Evolutionary conservation across 2,329 filamentous ascomycete genomes (phyloP).

Genomic region (Elsinoe arachidis): DNA sequence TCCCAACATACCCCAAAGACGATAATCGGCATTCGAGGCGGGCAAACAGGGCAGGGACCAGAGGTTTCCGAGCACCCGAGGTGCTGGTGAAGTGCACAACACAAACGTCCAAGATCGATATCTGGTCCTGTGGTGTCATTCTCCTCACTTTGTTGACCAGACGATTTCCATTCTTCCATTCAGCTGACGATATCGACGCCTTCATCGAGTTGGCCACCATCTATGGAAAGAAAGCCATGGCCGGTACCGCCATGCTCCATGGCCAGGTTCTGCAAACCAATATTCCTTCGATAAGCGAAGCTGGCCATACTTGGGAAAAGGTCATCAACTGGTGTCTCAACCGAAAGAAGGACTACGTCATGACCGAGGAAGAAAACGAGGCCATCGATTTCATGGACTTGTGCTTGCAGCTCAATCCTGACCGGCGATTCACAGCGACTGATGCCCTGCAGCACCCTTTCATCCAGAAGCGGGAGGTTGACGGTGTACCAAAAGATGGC

Average conservation of each 20-base stretch:
- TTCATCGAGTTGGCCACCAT: conserved; percentile 97
- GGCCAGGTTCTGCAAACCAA: conserved; percentile 88
- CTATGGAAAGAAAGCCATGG: conserved; percentile 81
- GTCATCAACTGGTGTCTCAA: conserved; percentile 93
- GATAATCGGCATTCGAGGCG: conserved; percentile 80
- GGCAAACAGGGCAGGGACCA: conserved; percentile 87
- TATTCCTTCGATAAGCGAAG: conserved; percentile 79
- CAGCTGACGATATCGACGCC: conserved; percentile 93
- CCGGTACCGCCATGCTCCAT: conserved; percentile 69
- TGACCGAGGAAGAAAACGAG: conserved; percentile 60
- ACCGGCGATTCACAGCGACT: conserved; percentile 62
- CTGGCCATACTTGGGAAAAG: conserved; percentile 82
- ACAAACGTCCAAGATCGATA: conserved; percentile 84
- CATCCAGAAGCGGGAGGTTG: conserved; percentile 28
- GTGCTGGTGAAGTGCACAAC: conserved; percentile 95
- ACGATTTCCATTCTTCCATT: conserved; percentile 97
- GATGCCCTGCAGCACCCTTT: conserved; percentile 69
- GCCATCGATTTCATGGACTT: conserved; percentile 63
- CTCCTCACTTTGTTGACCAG: conserved; percentile 86
- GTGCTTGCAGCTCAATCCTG: conserved; percentile 70
- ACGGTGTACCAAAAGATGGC: conserved; percentile 33
- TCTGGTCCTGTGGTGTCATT: conserved; percentile 97
- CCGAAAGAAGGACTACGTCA: conserved; percentile 46
- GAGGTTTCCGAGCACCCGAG: conserved; percentile 92
- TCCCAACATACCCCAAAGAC: conserved; percentile 71